Base-by-base conservation (phyloP, 768 basidiomycete species). In the Podaxis pistillaris region DNA sequence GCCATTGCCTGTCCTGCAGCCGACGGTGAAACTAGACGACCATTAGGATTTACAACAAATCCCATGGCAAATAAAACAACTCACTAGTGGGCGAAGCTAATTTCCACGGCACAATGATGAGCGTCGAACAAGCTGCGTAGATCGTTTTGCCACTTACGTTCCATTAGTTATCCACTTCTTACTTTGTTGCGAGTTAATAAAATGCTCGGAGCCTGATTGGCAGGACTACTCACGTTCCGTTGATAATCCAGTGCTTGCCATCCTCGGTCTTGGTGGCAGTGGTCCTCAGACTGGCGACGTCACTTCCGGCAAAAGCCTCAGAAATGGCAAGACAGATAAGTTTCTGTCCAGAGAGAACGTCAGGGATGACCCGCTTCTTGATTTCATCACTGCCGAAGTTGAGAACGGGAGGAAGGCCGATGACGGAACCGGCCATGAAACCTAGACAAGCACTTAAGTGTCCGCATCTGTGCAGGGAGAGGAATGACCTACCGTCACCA, bases 141-240 rank as follows among this genome's bases (percentile, higher is more conserved):
- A 38, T 50, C 44, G 19, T 46, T 33, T 5, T 44, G 11, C 15
- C 22, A 69, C 79, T 73, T 63, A 86, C 83, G 79, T 83, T 76
- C 86, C 86, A 69, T 91, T 91, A 36, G 89, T 90, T 68, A 91
- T 91, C 89, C 89, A 91, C 78, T 93, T 93, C 82, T 94, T 94
- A 38, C 86, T 76, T 64, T 38, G 30, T 33, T 30, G 58, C 33
- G 15, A 13, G 17, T 51, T 19, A 56, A 30, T 37, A n/a, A 41
- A 15, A n/a, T 7, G 22, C 26, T 6, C 40, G 6, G 28, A 37
- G 33, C 9, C 3, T 17, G 26, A 22, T 12, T 1, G 6, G 8
- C 13, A 49, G 12, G 5, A 33, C 3, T 30, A 74, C 74, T 69
- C 58, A 75, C 76, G 76, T 77, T 70, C 84, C 94, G 64, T 89